These are phyloP conservation scores for Trichoderma breve DNA, from an alignment of 2,329 filamentous ascomycete genomes.

Conservation along the genomic window DNA sequence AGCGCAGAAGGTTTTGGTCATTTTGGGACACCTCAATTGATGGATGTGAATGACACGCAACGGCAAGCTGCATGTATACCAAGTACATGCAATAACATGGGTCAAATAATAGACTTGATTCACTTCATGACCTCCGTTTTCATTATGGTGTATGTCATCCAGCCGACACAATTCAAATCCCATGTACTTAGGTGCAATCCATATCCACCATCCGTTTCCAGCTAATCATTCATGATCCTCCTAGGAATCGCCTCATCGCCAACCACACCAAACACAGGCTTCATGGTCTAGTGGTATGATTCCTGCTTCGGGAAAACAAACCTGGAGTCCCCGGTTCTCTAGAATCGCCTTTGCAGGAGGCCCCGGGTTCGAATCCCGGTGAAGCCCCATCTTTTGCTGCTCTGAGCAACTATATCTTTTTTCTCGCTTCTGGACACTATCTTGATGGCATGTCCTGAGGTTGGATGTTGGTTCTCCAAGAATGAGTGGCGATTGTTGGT, in stretches of 20 bases:
- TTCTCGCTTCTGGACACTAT: background rate
- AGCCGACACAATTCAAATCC: background rate
- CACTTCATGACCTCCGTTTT: background rate
- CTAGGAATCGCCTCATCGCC: background rate
- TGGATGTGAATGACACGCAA: background rate
- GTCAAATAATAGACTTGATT: background rate
- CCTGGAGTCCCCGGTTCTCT: conserved; percentile 21
- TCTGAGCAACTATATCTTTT: background rate
- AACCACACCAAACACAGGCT: background rate
- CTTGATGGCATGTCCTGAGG: background rate
- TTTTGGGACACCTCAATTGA: no score
- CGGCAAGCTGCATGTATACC: background rate
- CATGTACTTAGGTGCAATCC: no score
- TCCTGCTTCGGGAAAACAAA: conserved; percentile 19
- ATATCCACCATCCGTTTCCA: accelerated
- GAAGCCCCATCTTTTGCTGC: conserved; percentile 22
- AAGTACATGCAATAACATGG: background rate
- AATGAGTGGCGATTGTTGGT: background rate
- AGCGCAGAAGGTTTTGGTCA: no score
- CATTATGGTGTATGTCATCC: background rate
- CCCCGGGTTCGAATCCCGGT: conserved; percentile 26
- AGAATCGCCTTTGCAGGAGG: conserved; percentile 26
- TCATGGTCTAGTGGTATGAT: conserved; percentile 20
- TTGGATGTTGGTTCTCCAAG: background rate
- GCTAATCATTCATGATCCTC: background rate